Conservation (phyloP, 2,329 filamentous ascomycete species). For the Paramyrothecium roridum region DNA sequence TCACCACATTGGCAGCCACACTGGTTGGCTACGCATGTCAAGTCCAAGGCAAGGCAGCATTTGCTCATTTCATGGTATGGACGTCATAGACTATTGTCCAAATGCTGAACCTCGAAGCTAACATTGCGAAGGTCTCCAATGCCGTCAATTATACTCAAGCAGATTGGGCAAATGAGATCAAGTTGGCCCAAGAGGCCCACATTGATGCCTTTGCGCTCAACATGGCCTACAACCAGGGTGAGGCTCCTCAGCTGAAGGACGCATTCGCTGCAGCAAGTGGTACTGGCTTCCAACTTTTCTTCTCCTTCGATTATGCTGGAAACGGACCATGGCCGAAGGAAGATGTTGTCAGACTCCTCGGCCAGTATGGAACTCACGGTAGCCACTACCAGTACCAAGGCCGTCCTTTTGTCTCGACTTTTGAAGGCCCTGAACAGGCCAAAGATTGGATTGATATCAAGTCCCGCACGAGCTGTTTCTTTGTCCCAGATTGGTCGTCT, state of each 20-base stretch:
- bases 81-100: no score
- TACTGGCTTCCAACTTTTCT: not conserved
- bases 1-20: not conserved
- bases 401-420: not conserved
- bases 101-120: not conserved
- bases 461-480: not conserved
- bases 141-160: not conserved
- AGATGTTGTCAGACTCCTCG: not conserved
- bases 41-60: not conserved
- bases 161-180: not conserved
- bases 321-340: not conserved
- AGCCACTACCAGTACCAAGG: not conserved
- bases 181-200: not conserved
- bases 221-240: not conserved
- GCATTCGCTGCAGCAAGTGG: not conserved
- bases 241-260: not conserved
- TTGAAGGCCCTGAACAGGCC: not conserved
- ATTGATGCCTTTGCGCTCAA: not conserved
- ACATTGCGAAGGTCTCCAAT: not conserved
- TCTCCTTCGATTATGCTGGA: constrained; percentile 1
- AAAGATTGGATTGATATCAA: not conserved
- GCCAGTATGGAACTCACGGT: not conserved
- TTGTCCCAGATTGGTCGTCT: not conserved
- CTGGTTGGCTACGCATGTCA: not conserved
- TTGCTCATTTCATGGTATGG: not conserved